Conservation (phyloP, 2,329 filamentous ascomycete species). For the Monilinia aucupariae region DNA sequence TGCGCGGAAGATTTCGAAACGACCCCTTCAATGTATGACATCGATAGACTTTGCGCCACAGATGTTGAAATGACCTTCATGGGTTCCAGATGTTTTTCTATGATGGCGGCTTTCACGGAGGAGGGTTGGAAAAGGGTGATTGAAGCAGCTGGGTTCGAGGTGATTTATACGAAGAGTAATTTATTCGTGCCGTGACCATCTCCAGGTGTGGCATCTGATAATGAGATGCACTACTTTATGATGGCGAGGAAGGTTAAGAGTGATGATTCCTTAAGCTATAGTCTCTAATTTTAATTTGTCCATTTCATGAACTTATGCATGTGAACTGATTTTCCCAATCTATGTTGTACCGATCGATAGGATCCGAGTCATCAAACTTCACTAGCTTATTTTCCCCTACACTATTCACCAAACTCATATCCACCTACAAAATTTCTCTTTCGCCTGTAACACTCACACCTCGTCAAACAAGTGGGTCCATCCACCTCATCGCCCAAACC, state of each 20-base stretch:
- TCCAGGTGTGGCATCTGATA: neutral
- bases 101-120: slow-evolving; percentile 14
- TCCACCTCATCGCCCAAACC: neutral
- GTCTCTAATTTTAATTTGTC: neutral
- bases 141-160: slow-evolving; percentile 11
- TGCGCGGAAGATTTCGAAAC: slow-evolving; percentile 13
- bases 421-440: neutral
- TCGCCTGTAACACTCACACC: neutral
- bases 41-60: slow-evolving; percentile 19
- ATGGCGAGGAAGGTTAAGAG: slow-evolving; percentile 9
- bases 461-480: neutral
- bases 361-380: neutral
- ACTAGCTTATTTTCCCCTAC: neutral
- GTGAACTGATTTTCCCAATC: neutral
- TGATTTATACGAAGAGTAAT: slow-evolving; percentile 8
- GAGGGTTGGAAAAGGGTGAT: slow-evolving; percentile 13
- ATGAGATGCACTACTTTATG: slow-evolving; percentile 14
- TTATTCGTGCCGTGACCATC: slow-evolving; percentile 3
- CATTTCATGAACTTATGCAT: neutral
- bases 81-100: slow-evolving; percentile 16
- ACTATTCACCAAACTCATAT: neutral
- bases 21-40: slow-evolving; percentile 15
- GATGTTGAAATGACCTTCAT: slow-evolving; percentile 21
- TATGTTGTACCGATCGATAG: neutral
- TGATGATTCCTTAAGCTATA: too few relatives aligned